phyloP scores from a whole-genome alignment of 2,329 filamentous ascomycete genomes.

The Ceratocystis albifundus region DNA sequence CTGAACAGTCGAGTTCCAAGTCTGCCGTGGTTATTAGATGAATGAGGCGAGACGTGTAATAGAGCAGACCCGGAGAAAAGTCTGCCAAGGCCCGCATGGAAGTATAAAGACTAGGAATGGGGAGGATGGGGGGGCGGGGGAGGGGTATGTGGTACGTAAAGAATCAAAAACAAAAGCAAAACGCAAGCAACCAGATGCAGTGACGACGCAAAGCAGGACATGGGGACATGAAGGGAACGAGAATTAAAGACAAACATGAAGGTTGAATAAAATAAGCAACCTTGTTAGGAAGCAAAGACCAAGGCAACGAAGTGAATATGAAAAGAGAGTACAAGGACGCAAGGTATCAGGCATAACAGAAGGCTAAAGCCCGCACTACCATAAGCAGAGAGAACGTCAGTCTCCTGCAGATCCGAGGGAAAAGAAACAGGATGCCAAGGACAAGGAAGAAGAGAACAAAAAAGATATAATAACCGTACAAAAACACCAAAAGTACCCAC shows the following conservation, averaged over 20 bases:
- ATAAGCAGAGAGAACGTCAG: conserved; percentile 9
- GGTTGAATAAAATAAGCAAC: conserved; percentile 11
- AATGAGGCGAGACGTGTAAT: no score
- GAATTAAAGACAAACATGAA: conserved; percentile 20
- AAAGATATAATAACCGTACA: conserved; percentile 13
- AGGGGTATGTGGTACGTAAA: conserved; percentile 16
- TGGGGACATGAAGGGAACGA: conserved; percentile 23
- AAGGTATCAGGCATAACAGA: conserved; percentile 24
- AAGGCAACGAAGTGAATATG: conserved; percentile 9
- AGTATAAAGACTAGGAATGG: conserved; percentile 8
- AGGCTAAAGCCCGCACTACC: not conserved
- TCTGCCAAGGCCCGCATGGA: no score
- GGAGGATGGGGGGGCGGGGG: no score
- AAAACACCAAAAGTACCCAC: conserved; percentile 18
- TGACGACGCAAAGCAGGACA: conserved; percentile 16
- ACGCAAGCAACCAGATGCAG: conserved; percentile 17
- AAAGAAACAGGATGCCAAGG: not conserved
- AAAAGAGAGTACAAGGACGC: conserved; percentile 7
- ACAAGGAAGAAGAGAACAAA: conserved; percentile 1
- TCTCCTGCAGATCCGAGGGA: not conserved
- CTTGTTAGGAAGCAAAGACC: not conserved
- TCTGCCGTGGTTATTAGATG: no score
- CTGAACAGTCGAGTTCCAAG: no score
- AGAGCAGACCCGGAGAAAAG: no score
- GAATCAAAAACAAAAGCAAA: conserved; percentile 12